These are phyloP conservation scores for Chrysanthemum lavandulifolium DNA, from an alignment of 129 eudicot genomes.

Conservation along the genomic window DNA sequence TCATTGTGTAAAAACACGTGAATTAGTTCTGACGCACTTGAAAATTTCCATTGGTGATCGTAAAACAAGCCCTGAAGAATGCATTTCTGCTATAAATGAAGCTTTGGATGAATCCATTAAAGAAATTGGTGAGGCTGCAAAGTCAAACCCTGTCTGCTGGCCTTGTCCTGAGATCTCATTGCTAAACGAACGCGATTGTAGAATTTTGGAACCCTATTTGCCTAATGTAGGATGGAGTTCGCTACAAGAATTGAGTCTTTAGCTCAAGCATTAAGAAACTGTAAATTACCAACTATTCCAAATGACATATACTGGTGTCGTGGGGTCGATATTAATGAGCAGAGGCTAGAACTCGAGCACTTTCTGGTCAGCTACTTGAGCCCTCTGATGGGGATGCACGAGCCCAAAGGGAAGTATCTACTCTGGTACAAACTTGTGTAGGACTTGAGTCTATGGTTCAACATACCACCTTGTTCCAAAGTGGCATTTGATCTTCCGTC, in stretches of 20 bases:
- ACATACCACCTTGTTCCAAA: constrained; percentile 59
- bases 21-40: constrained; percentile 53
- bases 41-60: constrained; percentile 30
- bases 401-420: constrained; percentile 61
- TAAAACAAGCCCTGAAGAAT: constrained; percentile 42
- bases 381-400: constrained; percentile 45
- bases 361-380: constrained; percentile 61
- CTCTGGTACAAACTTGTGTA: constrained; percentile 52
- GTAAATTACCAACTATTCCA: constrained; percentile 50
- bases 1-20: constrained; percentile 50
- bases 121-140: constrained; percentile 56
- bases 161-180: constrained; percentile 79
- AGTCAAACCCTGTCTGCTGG: constrained; percentile 65
- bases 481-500: constrained; percentile 67
- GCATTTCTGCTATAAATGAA: constrained; percentile 65
- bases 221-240: constrained; percentile 87
- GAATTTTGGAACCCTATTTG: constrained; percentile 40
- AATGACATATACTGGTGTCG: constrained; percentile 47
- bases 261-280: constrained; percentile 39
- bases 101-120: constrained; percentile 55
- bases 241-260: constrained; percentile 48
- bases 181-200: constrained; percentile 42
- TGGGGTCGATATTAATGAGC: constrained; percentile 41
- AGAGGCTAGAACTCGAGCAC: constrained; percentile 53
- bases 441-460: constrained; percentile 59